Percentiles rank a stretch among this genome's conserved stretches.
Conservation (phyloP, 2,329 filamentous ascomycete genomes). For the Aureobasidium vineae region DNA sequence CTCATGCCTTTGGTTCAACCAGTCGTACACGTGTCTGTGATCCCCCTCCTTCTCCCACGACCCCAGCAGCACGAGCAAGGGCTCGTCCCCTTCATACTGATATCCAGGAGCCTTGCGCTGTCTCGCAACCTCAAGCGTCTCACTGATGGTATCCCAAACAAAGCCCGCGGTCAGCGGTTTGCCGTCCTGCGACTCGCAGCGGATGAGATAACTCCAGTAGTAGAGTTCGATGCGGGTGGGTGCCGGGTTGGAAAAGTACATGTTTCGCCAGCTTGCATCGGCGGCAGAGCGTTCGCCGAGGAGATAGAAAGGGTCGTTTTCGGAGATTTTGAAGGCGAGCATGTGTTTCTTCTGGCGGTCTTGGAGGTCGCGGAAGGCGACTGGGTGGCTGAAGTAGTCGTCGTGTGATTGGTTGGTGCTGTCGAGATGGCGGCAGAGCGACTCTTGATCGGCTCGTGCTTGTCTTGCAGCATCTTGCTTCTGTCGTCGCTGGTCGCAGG, state of each 20-base stretch:
- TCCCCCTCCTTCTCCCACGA: conserved; percentile 16
- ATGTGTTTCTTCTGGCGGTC: conserved; percentile 20
- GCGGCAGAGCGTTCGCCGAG: conserved; percentile 9
- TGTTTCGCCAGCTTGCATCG: conserved; percentile 14
- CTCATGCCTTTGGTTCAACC: conserved; percentile 24
- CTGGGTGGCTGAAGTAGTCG: conserved; percentile 13
- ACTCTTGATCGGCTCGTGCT: conserved; percentile 9
- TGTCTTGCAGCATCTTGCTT: background rate
- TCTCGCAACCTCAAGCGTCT: conserved; percentile 19
- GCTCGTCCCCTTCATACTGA: conserved; percentile 20
- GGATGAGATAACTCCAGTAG: conserved; percentile 24
- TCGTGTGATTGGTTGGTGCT: background rate
- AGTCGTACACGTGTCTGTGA: conserved; percentile 21
- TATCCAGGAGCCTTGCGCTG: conserved; percentile 21
- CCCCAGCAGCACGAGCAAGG: conserved; percentile 21
- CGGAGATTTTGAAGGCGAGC: conserved; percentile 22
- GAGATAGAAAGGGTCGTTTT: conserved; percentile 22
- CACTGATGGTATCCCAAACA: conserved; percentile 20
- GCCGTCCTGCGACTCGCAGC: conserved; percentile 23
- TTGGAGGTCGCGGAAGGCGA: conserved; percentile 22
- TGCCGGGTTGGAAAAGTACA: conserved; percentile 23
- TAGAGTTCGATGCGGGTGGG: conserved; percentile 20
- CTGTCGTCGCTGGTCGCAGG: conserved; percentile 20
- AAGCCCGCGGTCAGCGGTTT: conserved; percentile 21
- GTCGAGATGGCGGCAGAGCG: background rate